These are phyloP conservation scores for Leishmania tropica DNA, from an alignment of 208 protist species.

Conservation along the genomic window DNA sequence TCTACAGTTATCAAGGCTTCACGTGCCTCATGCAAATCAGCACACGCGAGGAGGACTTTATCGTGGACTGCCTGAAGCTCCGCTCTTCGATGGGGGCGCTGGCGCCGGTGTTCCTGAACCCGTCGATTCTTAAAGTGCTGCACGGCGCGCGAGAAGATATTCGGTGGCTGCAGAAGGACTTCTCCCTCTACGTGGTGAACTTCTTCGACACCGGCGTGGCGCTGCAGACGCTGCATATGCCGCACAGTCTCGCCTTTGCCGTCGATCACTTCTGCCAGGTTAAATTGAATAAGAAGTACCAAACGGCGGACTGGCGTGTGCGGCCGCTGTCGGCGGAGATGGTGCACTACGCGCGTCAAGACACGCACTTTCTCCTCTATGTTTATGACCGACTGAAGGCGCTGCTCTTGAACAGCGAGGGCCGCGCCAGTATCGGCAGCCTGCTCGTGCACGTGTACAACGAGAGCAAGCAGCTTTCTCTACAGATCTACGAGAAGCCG, in stretches of 20 bases:
- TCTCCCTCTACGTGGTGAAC: constrained; percentile 98
- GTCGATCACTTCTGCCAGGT: constrained; percentile 95
- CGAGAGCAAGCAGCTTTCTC: constrained; percentile 80
- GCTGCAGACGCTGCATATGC: constrained; percentile 92
- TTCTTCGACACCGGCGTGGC: constrained; percentile 98
- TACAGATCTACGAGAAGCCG: constrained; percentile 94
- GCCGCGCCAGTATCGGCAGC: constrained; percentile 77
- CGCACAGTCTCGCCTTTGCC: constrained; percentile 93
- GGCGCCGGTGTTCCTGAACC: constrained; percentile 91
- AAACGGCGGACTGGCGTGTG: constrained; percentile 98
- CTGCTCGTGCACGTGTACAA: constrained; percentile 87
- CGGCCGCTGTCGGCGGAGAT: constrained; percentile 97
- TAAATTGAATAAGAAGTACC: constrained; percentile 97
- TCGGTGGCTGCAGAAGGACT: constrained; percentile 98
- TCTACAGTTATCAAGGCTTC: constrained; percentile 97
- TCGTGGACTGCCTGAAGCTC: constrained; percentile 97
- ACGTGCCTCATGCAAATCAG: constrained; percentile 99
- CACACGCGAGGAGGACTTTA: constrained; percentile 94
- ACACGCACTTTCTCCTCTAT: constrained; percentile 99
- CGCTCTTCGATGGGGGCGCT: constrained; percentile 90
- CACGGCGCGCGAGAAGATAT: constrained; percentile 97
- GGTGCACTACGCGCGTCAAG: constrained; percentile 96
- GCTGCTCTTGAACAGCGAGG: constrained; percentile 78
- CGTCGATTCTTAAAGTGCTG: constrained; percentile 96
- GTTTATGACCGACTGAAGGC: constrained; percentile 94